Evolutionary conservation across 495 filamentous ascomycete genomes (phyloP), one percentile per base, ranked within the genome.

Genomic region (Aspergillus hancockii): DNA sequence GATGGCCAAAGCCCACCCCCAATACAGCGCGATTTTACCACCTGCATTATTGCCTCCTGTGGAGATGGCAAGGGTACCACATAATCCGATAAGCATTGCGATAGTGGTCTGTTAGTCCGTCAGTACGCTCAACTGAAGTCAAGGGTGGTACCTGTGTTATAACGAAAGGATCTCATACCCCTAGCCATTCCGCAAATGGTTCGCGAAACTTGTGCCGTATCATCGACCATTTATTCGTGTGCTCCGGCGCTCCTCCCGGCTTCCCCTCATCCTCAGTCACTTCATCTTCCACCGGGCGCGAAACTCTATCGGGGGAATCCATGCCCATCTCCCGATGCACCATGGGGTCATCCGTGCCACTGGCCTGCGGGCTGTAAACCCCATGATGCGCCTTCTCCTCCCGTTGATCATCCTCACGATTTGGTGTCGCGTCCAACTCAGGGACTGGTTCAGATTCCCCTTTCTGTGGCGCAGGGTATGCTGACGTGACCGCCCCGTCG

Each of bases 1-100:
- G 38, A 85, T 63, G 9, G 55, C 58, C 23, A 71, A 62, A 0
- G 64, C 69, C 69, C 69, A 71, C 71, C 30, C 76, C 73, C 36
- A 40, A 21, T 52, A 60, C 21, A 59, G 50, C 1, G 63, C 49
- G 8, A 45, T 5, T 25, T 46, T 63, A 8, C 49, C 43, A 1
- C 65, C 65, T 4, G 65, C 65, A 13, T 64, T 57, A 13, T 52
- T 52, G 1, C 52, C 22, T 0, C 47, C 54, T 0, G 59, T 62
- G 41, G 32, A 49, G 10, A 38, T 32, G 2, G 63, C 55, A 21
- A 70, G 49, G 1, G 51, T 56, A n/a, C 59, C 63, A 18, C 65
- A 67, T 9, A 70, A 53, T 19, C 69, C 69, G 18, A 69, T 59
- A 14, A 49, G 57, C 49, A 71, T 58, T 31, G 66, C 62, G 4